Conservation (phyloP, 2,329 filamentous ascomycete genomes). For the Colletotrichum sp. region DNA sequence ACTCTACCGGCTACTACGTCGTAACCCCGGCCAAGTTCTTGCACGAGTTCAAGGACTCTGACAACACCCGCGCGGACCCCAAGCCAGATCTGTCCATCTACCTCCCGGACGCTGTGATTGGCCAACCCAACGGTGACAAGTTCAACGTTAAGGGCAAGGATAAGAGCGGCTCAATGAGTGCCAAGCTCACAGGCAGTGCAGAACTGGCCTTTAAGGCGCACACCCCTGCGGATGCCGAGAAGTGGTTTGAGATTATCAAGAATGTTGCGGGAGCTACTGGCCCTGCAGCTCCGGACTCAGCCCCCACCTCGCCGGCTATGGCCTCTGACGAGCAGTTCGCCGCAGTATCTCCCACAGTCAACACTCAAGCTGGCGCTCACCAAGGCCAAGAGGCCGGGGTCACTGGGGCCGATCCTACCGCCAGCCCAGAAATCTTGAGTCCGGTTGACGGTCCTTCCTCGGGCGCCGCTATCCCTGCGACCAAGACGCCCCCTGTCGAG, state of each 20-base stretch:
- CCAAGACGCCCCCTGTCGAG: neutral
- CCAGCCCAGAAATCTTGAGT: slow-evolving; percentile 15
- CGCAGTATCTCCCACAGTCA: slow-evolving; percentile 20
- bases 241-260: slow-evolving; percentile 82
- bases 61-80: slow-evolving; percentile 73
- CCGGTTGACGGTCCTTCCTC: slow-evolving; percentile 11
- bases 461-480: neutral
- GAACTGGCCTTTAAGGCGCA: slow-evolving; percentile 91
- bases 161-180: slow-evolving; percentile 77
- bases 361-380: slow-evolving; percentile 29
- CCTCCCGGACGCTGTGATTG: slow-evolving; percentile 86
- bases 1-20: slow-evolving; percentile 85
- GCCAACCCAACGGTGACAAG: slow-evolving; percentile 74
- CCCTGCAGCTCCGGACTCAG: slow-evolving; percentile 32
- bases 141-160: slow-evolving; percentile 98
- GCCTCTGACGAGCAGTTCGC: slow-evolving; percentile 31
- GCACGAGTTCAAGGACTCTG: slow-evolving; percentile 96
- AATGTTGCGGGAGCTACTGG: slow-evolving; percentile 60
- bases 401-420: slow-evolving; percentile 31
- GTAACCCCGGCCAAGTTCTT: slow-evolving; percentile 87
- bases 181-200: slow-evolving; percentile 79
- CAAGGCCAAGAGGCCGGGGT: slow-evolving; percentile 55
- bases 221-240: slow-evolving; percentile 77
- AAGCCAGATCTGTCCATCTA: slow-evolving; percentile 88
- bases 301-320: slow-evolving; percentile 36